phyloP scores from a whole-genome alignment of 1,284 basidiomycete genomes.

The Filobasidium uniguttulatum region DNA sequence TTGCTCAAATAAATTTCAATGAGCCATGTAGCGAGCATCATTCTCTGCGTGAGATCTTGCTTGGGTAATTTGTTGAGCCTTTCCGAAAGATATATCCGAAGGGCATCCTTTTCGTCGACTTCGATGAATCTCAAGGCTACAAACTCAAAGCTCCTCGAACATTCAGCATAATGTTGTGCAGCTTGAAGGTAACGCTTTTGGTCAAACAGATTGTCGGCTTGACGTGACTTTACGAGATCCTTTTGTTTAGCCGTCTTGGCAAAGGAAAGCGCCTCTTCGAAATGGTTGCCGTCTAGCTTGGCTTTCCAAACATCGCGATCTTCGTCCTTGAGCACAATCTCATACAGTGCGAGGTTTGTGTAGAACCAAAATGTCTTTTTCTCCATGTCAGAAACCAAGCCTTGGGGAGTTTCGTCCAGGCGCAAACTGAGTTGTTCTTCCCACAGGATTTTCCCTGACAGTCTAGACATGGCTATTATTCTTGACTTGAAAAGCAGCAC shows the following conservation, averaged over 20 bases:
- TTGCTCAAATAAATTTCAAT: conserved; percentile 95
- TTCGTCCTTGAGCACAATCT: conserved; percentile 75
- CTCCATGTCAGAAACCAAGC: conserved; percentile 66
- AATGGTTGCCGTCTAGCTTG: conserved; percentile 65
- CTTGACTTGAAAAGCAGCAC: conserved; percentile 70
- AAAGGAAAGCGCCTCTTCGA: conserved; percentile 62
- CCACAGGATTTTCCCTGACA: conserved; percentile 71
- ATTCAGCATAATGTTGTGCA: conserved; percentile 81
- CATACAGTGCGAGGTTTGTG: conserved; percentile 78
- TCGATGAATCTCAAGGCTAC: conserved; percentile 85
- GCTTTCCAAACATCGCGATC: conserved; percentile 90
- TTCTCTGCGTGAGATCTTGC: conserved; percentile 79
- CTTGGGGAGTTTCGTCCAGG: conserved; percentile 22
- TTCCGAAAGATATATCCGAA: conserved; percentile 79
- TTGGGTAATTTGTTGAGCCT: conserved; percentile 69
- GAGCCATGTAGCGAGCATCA: conserved; percentile 98
- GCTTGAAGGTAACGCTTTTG: conserved; percentile 76
- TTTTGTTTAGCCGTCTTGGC: conserved; percentile 72
- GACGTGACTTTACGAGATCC: conserved; percentile 67
- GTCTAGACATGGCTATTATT: conserved; percentile 60
- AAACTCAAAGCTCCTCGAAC: conserved; percentile 78
- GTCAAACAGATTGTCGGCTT: conserved; percentile 72
- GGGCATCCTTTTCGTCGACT: conserved; percentile 75
- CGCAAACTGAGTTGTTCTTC: conserved; percentile 62
- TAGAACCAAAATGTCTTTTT: conserved; percentile 90